Base-by-base conservation (phyloP, 257 asterid species). In the Primulina huaijiensis region DNA sequence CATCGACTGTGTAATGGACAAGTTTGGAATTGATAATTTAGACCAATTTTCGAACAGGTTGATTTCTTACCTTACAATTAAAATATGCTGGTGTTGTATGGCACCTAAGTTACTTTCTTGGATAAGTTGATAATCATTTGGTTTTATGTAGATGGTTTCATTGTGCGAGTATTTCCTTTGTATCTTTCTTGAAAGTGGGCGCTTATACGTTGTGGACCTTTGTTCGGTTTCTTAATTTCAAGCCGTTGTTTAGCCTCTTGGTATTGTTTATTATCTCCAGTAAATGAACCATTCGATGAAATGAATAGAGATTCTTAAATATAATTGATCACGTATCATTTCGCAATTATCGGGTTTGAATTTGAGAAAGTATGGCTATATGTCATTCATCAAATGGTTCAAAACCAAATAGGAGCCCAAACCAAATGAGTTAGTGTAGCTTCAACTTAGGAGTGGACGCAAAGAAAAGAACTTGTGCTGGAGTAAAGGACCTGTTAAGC, bases 401-500 rank as follows among this genome's bases (percentile, higher is more conserved):
- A 43, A 43, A 12, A 4, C 53, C 30, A 43, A 4, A 11, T 12
- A 43, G n/a, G 53, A 43, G 60, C 53, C 20, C 19, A 43, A 29
- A 10, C 61, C 20, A 71, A 43, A 43, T 0, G 17, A 35, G 30
- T 29, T 23, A 2, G 11, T 43, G 53, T 43, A 12, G 17, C 19
- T 43, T 50, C 57, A 50, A 14, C 57, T 50, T 50, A 50, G 21
- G 57, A 50, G 57, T 50, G 57, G 57, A 50, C 76, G 53, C 68
- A 79, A 82, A 82, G 87, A 69, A 82, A 82, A 72, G 84, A 74
- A 82, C 79, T 68, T 79, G 78, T 82, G 74, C 84, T 72, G 55
- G 66, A 67, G 80, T 73, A 59, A 78, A 75, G 79, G 37, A 46
- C 35, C 65, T 35, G 85, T 46, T 30, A 8, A 70, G 84, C 68